Evolutionary conservation across 768 basidiomycete species (phyloP), one percentile per base, ranked within the genome.

Genomic region (Pleurotus tuoliensis): DNA sequence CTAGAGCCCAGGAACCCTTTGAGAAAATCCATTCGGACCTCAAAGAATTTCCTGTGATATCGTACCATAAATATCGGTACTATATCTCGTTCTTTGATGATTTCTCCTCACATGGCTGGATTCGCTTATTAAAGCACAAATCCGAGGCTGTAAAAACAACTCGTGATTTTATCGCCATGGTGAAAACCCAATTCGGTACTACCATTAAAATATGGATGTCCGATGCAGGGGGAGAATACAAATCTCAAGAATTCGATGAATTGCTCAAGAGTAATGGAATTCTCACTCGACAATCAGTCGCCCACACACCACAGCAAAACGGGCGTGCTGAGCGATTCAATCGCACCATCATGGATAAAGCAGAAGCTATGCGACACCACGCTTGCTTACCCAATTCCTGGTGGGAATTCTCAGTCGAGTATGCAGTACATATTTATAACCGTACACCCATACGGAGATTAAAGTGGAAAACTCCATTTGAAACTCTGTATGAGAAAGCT

Each of bases 281-380:
- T 11, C 48, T 63, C 7, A 13, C 62, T 0, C 61, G 69, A 8
- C 56, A 47, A 0, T 68, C 66, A 0, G 59, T 57, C 1, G 63
- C 63, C 0, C 61, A 69, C 9, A 61, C 62, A 3, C 66, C 67
- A 0, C 24, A 58, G 4, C 68, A 71, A 25, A 72, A 72, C 45
- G 63, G 72, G 1, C 39, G 70, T 1, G 73, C 70, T 0, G 71
- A 76, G 34, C 41, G 63, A 1, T 59, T 61, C 7, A 73, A 73
- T 48, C 12, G 56, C 16, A 72, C 64, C 0, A 27, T 69, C 0
- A 18, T 64, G 0, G 60, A 70, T 34, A 30, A 69, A 2, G 61
- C 47, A 0, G 8, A 53, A 0, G 56, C 66, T 0, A 71, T 75
- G 65, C 3, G 71, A 0, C 38, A 63, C 0, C 61, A 59, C 0